phyloP scores from a whole-genome alignment of 108 stramenopile species.

The Skeletonema menzelii region DNA sequence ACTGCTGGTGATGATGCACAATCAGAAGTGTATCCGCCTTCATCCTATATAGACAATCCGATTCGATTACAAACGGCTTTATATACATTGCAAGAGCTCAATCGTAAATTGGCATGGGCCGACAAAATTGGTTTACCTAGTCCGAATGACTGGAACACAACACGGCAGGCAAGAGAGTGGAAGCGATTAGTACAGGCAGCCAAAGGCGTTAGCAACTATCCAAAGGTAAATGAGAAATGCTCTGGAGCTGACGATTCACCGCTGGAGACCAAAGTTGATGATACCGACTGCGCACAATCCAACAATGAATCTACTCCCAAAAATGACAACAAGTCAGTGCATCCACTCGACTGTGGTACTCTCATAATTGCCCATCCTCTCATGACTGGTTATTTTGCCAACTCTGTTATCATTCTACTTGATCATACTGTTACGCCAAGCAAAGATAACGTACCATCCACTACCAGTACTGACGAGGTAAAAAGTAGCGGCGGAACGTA shows the following conservation, averaged over 20 bases:
- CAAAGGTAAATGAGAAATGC: conserved; percentile 30
- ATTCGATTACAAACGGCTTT: conserved; percentile 69
- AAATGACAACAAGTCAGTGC: conserved; percentile 2
- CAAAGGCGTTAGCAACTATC: conserved; percentile 26
- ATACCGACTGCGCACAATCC: background rate
- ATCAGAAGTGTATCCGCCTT: conserved; percentile 27
- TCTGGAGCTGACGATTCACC: conserved; percentile 21
- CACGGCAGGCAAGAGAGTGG: conserved; percentile 5
- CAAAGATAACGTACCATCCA: background rate
- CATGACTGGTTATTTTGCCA: conserved; percentile 75
- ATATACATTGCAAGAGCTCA: conserved; percentile 63
- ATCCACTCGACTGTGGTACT: conserved; percentile 65
- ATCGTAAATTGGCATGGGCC: conserved; percentile 70
- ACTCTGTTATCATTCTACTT: conserved; percentile 74
- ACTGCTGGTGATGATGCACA: background rate
- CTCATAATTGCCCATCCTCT: conserved; percentile 84
- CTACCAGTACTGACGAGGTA: conserved; percentile 10
- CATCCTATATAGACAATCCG: conserved; percentile 41
- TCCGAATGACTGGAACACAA: background rate
- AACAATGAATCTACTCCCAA: background rate
- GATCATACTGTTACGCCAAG: conserved; percentile 44
- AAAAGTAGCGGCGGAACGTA: conserved; percentile 63
- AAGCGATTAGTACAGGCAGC: conserved; percentile 32
- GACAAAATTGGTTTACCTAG: conserved; percentile 41
- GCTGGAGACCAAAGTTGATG: background rate